phyloP scores from a whole-genome alignment of 148 eudicot species.

The Simmondsia chinensis region DNA sequence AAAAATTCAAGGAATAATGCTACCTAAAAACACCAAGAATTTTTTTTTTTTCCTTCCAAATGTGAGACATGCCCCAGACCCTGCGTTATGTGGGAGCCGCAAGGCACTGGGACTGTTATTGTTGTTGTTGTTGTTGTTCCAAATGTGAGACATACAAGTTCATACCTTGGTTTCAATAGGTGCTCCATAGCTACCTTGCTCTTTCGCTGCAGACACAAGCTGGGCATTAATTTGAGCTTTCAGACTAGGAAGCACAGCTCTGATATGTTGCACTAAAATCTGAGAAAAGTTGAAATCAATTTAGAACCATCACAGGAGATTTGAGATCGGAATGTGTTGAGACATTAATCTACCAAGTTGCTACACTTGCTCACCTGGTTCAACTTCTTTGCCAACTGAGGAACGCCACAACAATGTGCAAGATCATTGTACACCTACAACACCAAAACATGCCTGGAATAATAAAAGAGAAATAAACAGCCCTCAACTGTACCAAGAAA shows the following conservation, averaged over 20 bases:
- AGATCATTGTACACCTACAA: conserved; percentile 82
- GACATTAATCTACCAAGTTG: background rate
- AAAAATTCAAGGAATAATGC: too few relatives aligned
- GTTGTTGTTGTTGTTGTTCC: too few relatives aligned
- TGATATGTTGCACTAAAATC: conserved; percentile 93
- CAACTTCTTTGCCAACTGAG: conserved; percentile 89
- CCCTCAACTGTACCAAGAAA: background rate
- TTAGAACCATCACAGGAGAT: too few relatives aligned
- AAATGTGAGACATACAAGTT: background rate
- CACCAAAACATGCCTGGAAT: conserved; percentile 5
- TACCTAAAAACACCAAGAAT: too few relatives aligned
- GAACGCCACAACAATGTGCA: conserved; percentile 93
- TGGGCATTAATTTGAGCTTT: conserved; percentile 73
- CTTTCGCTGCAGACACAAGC: conserved; percentile 81
- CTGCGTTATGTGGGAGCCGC: too few relatives aligned
- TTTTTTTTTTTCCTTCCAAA: too few relatives aligned
- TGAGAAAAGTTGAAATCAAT: conserved; percentile 18
- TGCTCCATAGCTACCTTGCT: conserved; percentile 96
- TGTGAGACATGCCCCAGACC: too few relatives aligned
- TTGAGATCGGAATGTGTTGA: too few relatives aligned
- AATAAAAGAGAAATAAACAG: background rate
- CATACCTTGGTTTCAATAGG: conserved; percentile 83
- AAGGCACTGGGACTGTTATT: too few relatives aligned
- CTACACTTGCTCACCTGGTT: conserved; percentile 58
- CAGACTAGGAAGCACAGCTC: conserved; percentile 71